Evolutionary conservation across 768 basidiomycete genomes (phyloP), one percentile per base, ranked within the genome.

Genomic region (Psilocybe subaeruginosa): DNA sequence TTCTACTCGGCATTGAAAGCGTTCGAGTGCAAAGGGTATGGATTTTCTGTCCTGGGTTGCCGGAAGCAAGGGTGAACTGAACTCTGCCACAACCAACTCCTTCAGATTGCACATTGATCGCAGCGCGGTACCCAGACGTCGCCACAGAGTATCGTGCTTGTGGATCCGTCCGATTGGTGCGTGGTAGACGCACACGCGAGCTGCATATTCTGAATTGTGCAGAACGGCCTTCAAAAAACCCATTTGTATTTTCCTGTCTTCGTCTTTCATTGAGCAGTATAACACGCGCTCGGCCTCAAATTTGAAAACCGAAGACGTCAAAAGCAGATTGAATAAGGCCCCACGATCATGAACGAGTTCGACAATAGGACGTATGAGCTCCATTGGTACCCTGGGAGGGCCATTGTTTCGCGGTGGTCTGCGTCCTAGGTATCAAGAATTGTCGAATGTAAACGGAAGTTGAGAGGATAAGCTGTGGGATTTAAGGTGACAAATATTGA

Each of bases 71-170:
- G 31, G 35, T 1, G 31, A 33, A 17, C 31, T 33, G 51, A 53
- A 37, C 8, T 53, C 51, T 5, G 4, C 31, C 12, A 56, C 9
- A 8, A 30, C 41, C n/a, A 56, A 39, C 27, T 45, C 54, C 29
- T 56, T 56, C 35, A 56, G 45, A n/a, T 56, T 56, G 54, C 16
- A 29, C 54, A 56, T 45, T n/a, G 16, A 17, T 17, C n/a, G 23
- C 39, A 56, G n/a, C 3, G 56, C 48, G n/a, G 17, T 16, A 4
- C 14, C 46, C 8, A 48, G 8, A 23, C 56, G 56, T 50, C 47
- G 29, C 35, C 48, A 41, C n/a, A 43, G 11, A 7, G 35, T 14
- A 35, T 58, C 56, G 11, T 35, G 23, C 14, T 11, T 31, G 7
- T 8, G n/a, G 27, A 49, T 6, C 8, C 30, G 39, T 19, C 14